Base-by-base conservation (phyloP, 306 rosid genomes). In the Heteromeles arbutifolia region DNA sequence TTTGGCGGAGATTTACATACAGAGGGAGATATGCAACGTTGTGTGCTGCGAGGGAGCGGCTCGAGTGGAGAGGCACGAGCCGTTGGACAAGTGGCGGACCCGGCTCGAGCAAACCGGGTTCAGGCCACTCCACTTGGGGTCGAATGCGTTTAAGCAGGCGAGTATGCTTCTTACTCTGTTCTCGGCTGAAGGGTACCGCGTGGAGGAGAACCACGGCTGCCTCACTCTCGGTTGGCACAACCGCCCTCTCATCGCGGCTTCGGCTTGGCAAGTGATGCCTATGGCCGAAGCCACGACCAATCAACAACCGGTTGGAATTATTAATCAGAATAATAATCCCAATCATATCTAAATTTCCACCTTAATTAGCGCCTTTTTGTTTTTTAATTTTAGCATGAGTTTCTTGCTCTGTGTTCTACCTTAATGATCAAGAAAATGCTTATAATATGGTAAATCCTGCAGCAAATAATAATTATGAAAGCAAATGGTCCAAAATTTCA, bases 221-320 rank as follows among this genome's bases (percentile, higher is more conserved):
- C 83, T 93, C 77, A 93, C 93, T 17, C 84, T 93, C 37, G 98
- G 98, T 24, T 93, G 98, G 98, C 98, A 93, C 50, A 91, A 88
- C 89, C 91, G 97, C 0, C 90, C 97, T 19, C 88, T 92, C 25
- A 88, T 92, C 37, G 86, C 96, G 59, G 97, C 96, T 79, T 92
- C 97, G 63, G 97, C 92, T 65, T 92, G 97, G 97, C 91, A 90
- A 77, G 87, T 87, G 25, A 78, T 31, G 24, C 45, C 77, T 2
- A 1, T 1, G 48, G 31, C 77, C 8, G 61, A 28, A 28, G 17
- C 31, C 4, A 62, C 29, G 29, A 11, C 32, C 3, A 77, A 70
- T 3, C 12, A 65, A 19, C 69, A 29, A 43, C 64, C 85, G 17
- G 79, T 76, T 50, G 69, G 77, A 72, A 50, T 65, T 18, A 5